Percentiles rank a stretch among this genome's conserved stretches.
phyloP scores from a whole-genome alignment of 1,284 basidiomycete genomes.

The Wolfiporia cocos region DNA sequence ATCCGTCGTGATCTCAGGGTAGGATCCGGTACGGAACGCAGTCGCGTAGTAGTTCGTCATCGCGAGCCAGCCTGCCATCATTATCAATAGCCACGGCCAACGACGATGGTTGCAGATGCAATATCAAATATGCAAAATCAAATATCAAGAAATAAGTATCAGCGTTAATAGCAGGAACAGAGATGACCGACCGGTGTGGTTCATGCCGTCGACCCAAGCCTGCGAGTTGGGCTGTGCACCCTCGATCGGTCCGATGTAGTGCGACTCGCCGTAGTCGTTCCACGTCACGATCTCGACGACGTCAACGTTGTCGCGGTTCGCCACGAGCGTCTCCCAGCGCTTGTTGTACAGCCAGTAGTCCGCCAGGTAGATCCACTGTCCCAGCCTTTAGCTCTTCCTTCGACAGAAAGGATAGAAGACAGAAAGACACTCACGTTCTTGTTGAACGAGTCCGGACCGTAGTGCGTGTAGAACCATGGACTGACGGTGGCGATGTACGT shows the following conservation, averaged over 20 bases:
- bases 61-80: constrained; percentile 47
- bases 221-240: constrained; percentile 49
- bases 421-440: constrained; percentile 59
- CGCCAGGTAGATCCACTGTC: constrained; percentile 37
- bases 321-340: constrained; percentile 71
- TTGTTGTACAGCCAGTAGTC: constrained; percentile 67
- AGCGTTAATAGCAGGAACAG: no score
- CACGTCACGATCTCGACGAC: constrained; percentile 37
- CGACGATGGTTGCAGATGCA: not conserved
- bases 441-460: constrained; percentile 58
- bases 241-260: constrained; percentile 54
- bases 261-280: constrained; percentile 34
- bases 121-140: not conserved
- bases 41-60: constrained; percentile 66
- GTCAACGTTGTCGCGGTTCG: constrained; percentile 48
- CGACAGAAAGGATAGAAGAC: not conserved
- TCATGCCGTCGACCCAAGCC: constrained; percentile 29
- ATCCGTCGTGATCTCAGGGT: constrained; percentile 60
- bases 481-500: constrained; percentile 30
- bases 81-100: not conserved
- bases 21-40: constrained; percentile 72
- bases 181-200: constrained; percentile 34
- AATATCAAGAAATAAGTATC: not conserved
- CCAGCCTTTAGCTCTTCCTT: not conserved
- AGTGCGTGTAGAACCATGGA: constrained; percentile 75